Evolutionary conservation across 116 monocot species (phyloP), one percentile per base, ranked within the genome.

Genomic region (Zostera marina): DNA sequence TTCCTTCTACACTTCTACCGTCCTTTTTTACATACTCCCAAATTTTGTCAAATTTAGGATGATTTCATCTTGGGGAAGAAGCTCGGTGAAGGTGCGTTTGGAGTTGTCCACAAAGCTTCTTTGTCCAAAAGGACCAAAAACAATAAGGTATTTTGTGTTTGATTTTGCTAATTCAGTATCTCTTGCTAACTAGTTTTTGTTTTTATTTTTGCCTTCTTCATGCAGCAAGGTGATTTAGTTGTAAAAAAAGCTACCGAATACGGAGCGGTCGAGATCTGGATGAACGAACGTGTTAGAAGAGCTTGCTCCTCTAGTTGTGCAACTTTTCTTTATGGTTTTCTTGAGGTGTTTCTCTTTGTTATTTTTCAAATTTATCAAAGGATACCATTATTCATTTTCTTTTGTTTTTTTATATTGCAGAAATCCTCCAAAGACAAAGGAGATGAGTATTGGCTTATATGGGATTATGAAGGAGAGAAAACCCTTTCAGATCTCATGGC

Each of bases 261-360:
- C 60, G 93, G 93, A 3, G 93, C 93, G 2, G 84, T 93, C 49
- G 93, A 93, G 71, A 93, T 93, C n/a, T 93, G 93, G 93, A 93
- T 93, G 93, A 93, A 93, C 23, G 93, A 93, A 63, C 73, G 88
- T 1, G 93, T 77, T 32, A 63, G 84, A 26, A 74, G 88, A 61
- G 93, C 88, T 8, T 93, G 93, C 41, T 66, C 79, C 17, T 73
- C 47, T 49, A 93, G 84, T 66, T 93, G 93, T 67, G 84, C 93
- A 3, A 79, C 88, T 66, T 93, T 88, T 58, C 71, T 88, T 19
- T 93, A 88, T 52, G 88, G 93, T 43, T 93, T 93, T 63, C 84
- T 78, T 43, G 93, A 93, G 88, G 93, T 93, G 51, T 22, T 61
- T 38, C 44, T 65, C 25, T 41, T 55, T 41, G 21, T 51, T 19